Evolutionary conservation across 2,329 filamentous ascomycete species (phyloP).

Genomic region (Talaromyces sp.): DNA sequence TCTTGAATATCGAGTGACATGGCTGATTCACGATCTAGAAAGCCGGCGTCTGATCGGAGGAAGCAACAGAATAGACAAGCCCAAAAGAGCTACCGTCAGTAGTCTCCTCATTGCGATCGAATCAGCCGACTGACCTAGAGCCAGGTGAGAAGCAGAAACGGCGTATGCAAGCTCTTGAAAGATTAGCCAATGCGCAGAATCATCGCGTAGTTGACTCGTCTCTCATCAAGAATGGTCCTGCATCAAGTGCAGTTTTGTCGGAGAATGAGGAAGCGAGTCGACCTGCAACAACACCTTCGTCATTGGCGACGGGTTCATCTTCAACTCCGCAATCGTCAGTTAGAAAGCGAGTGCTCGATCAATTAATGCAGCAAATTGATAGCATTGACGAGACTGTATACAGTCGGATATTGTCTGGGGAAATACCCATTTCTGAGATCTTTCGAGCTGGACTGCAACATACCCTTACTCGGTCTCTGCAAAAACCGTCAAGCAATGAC

Average conservation of each 20-base stretch:
- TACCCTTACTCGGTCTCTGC: background rate
- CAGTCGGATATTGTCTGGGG: slow-evolving; percentile 1
- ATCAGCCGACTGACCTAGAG: background rate
- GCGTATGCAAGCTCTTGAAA: slow-evolving; percentile 3
- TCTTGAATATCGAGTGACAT: background rate
- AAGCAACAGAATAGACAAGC: slow-evolving; percentile 31
- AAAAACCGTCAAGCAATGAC: too few species aligned
- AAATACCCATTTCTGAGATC: background rate
- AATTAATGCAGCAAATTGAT: slow-evolving; percentile 1
- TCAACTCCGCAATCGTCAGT: background rate
- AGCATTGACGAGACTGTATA: background rate
- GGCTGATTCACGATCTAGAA: background rate
- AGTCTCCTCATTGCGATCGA: slow-evolving; percentile 1
- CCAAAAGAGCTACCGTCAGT: slow-evolving; percentile 11
- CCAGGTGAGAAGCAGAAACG: slow-evolving; percentile 2
- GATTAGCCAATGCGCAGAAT: background rate
- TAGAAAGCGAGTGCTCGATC: background rate
- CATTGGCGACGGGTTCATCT: too few species aligned
- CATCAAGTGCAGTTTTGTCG: too few species aligned
- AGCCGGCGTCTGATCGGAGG: slow-evolving; percentile 24
- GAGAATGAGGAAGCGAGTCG: too few species aligned
- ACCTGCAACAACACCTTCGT: too few species aligned
- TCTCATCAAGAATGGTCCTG: too few species aligned
- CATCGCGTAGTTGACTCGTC: background rate
- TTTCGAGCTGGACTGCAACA: background rate